Conservation (phyloP, 352 stramenopile species). For the Phytophthora macrochlamydospora region DNA sequence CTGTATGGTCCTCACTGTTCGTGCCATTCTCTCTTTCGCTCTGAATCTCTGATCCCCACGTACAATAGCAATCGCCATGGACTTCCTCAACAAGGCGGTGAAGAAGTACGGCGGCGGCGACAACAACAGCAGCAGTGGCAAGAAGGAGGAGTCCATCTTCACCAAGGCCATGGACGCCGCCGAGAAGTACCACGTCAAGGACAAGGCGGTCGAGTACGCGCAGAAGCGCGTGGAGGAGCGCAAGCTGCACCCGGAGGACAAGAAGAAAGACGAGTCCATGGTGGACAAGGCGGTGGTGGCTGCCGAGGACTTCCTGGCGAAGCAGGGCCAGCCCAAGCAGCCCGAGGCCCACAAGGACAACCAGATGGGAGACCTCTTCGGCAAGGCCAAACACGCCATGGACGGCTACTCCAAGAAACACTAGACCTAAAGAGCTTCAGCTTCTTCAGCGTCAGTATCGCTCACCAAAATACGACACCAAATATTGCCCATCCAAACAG, state of each 20-base stretch:
- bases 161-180: constrained; percentile 27
- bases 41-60: not conserved
- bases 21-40: not conserved
- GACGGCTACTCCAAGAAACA: constrained; percentile 29
- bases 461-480: not conserved
- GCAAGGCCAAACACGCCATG: constrained; percentile 19
- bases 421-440: constrained; percentile 7
- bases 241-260: constrained; percentile 6
- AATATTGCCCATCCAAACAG: not conserved
- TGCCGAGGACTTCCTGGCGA: constrained; percentile 35
- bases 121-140: constrained; percentile 13
- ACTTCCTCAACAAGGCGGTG: constrained; percentile 32
- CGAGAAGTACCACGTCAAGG: constrained; percentile 44
- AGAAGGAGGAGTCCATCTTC: constrained; percentile 26
- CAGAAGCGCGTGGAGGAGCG: constrained; percentile 37
- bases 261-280: constrained; percentile 33
- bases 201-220: constrained; percentile 32
- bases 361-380: constrained; percentile 26
- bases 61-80: constrained; percentile 12
- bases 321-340: constrained; percentile 32
- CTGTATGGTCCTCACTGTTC: not conserved
- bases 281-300: constrained; percentile 32
- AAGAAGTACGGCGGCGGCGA: constrained; percentile 20
- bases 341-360: constrained; percentile 26
- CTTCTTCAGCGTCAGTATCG: not conserved